Base-by-base conservation (phyloP, 2,329 filamentous ascomycete species). In the Claviceps maximensis region DNA sequence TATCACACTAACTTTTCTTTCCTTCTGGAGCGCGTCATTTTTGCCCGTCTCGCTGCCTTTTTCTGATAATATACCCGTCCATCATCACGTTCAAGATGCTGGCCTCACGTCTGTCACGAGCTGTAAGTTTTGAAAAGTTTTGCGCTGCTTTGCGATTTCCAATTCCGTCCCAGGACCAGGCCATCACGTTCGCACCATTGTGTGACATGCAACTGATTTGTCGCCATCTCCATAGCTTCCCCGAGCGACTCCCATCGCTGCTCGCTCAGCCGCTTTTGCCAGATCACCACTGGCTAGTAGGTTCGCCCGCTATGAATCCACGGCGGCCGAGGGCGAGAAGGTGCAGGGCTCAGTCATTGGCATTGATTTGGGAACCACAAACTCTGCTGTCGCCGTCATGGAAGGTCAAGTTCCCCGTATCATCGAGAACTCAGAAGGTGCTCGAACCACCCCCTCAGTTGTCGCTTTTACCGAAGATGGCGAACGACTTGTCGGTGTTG, bases 311-410 rank as follows among this genome's bases (percentile, higher is more conserved):
- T 89, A 86, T 75, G 85, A 86, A 71, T 86, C 83, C 42, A 85
- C 87, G 61, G 59, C 64, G 53, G 59, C 67, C 27, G 63, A 68
- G 50, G 61, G 62, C 41, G 83, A 86, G 60, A 96, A 96, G 82
- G 88, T 97, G 57, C 88, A 91, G 76, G 93, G 93, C 68, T 76
- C 87, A 66, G 91, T 97, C 71, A 96, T 97, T 67, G 93, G 93
- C 84, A 96, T 97, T 70, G 91, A 97, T 80, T 76, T 97, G 67
- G 91, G 91, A 68, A 97, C 91, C 68, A 97, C 91, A 65, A 97
- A 97, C 82, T 96, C 91, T 56, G 91, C 91, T 54, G 91, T 97
- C 57, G 91, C 90, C 66, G 78, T 97, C 60, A 95, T 97, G 90
- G 91, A 97, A 79, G 93, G 91, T 74, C 95, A 95, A 79, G 74